These are phyloP conservation scores for Ascochyta clinopodiicola DNA, from an alignment of 2,329 filamentous ascomycete genomes.

Conservation along the genomic window DNA sequence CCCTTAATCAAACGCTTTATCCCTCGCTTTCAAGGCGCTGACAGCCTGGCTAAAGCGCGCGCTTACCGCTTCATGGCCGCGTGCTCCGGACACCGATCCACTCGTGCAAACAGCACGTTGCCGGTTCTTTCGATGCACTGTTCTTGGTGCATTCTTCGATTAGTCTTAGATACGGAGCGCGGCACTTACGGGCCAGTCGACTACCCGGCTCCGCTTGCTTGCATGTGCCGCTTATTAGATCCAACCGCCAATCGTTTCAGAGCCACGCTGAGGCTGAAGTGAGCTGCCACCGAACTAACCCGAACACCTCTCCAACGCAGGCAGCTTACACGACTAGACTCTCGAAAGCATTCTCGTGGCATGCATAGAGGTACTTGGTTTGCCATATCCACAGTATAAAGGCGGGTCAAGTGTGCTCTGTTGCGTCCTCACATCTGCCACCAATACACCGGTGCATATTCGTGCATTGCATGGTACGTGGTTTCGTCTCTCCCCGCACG, in stretches of 20 bases:
- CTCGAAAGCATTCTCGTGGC: conserved; percentile 9
- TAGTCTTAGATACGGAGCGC: background rate
- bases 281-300: conserved; percentile 8
- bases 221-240: conserved; percentile 14
- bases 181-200: conserved; percentile 3
- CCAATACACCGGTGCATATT: conserved; percentile 19
- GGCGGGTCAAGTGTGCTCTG: conserved; percentile 1
- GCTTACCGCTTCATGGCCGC: conserved; percentile 10
- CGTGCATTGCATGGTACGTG: conserved; percentile 5
- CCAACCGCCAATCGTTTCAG: conserved; percentile 26
- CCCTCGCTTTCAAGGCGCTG: conserved; percentile 16
- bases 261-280: conserved; percentile 21
- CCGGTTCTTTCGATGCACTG: conserved; percentile 8
- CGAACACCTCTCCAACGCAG: background rate
- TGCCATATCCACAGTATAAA: background rate
- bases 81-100: conserved; percentile 1
- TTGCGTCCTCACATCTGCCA: conserved; percentile 3
- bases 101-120: conserved; percentile 8
- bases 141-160: conserved; percentile 11
- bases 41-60: conserved; percentile 13
- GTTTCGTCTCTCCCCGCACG: conserved; percentile 1
- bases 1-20: conserved; percentile 18
- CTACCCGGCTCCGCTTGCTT: conserved; percentile 16
- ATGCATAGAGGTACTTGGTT: conserved; percentile 3
- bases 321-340: background rate